phyloP scores from a whole-genome alignment of 805 yeast genomes.

The Yamadazyma ubonensis region DNA sequence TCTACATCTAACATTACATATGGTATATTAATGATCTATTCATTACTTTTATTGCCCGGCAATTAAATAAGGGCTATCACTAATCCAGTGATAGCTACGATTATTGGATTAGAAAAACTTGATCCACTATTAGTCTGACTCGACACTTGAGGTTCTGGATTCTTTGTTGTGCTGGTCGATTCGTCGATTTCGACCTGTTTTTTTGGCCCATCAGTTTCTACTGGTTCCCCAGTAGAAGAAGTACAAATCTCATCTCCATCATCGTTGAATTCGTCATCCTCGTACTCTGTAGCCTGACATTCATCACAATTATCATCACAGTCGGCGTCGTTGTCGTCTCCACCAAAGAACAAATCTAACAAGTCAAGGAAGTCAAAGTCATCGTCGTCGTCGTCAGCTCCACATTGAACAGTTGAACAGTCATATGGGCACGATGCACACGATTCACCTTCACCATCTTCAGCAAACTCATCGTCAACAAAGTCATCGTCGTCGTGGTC shows the following conservation, averaged over 20 bases:
- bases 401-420: slow-evolving; percentile 16
- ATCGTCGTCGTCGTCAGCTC: slow-evolving; percentile 15
- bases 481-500: slow-evolving; percentile 16
- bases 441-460: slow-evolving; percentile 14
- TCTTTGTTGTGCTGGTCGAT: slow-evolving; percentile 8
- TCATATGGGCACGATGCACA: slow-evolving; percentile 12
- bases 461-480: slow-evolving; percentile 16
- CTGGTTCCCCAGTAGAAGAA: slow-evolving; percentile 7
- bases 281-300: slow-evolving; percentile 13
- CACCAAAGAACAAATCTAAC: slow-evolving; percentile 15
- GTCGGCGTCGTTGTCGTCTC: slow-evolving; percentile 14
- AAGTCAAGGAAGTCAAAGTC: slow-evolving; percentile 17
- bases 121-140: slow-evolving; percentile 10
- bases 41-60: slow-evolving; percentile 3
- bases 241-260: slow-evolving; percentile 15
- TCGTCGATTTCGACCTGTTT: slow-evolving; percentile 4
- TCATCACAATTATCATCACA: slow-evolving; percentile 19
- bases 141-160: slow-evolving; percentile 10
- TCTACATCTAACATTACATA: background rate
- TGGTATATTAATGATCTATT: slow-evolving; percentile 4
- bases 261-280: slow-evolving; percentile 15
- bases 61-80: slow-evolving; percentile 7
- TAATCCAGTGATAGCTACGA: slow-evolving; percentile 5
- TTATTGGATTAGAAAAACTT: slow-evolving; percentile 2
- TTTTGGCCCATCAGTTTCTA: slow-evolving; percentile 5